phyloP scores from a whole-genome alignment of 352 stramenopile species.

The Phytopythium litorale region DNA sequence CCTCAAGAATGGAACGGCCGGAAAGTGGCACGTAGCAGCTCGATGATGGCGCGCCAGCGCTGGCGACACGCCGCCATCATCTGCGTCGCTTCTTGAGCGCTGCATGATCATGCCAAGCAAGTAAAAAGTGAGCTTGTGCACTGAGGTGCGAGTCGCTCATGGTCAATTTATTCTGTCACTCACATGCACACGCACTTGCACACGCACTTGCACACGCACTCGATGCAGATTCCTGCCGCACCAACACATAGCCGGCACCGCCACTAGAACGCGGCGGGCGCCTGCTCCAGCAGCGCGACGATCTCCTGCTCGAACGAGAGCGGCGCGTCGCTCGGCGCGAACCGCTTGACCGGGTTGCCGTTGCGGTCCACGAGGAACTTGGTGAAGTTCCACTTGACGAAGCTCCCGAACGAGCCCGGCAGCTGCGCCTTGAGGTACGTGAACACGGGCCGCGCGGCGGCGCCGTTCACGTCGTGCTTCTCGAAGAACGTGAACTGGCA shows the following conservation, averaged over 20 bases:
- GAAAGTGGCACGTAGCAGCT: not conserved
- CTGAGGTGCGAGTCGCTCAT: too few species aligned
- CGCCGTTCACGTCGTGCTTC: conserved; percentile 80
- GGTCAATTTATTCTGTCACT: too few species aligned
- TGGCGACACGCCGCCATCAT: not conserved
- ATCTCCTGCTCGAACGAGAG: conserved; percentile 79
- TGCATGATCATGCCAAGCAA: too few species aligned
- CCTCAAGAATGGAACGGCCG: not conserved
- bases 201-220: too few species aligned
- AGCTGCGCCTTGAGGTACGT: conserved; percentile 65
- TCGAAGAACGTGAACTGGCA: conserved; percentile 34
- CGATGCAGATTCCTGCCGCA: too few species aligned
- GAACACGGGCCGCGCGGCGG: conserved; percentile 61
- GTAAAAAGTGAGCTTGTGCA: too few species aligned
- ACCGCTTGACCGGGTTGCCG: conserved; percentile 79
- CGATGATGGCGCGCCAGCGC: too few species aligned
- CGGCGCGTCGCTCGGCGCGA: conserved; percentile 54
- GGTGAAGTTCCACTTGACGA: conserved; percentile 90
- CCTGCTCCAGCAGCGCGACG: conserved; percentile 51
- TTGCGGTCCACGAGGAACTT: conserved; percentile 91
- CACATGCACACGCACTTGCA: too few species aligned
- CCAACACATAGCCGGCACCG: not conserved
- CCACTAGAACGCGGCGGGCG: conserved; percentile 6
- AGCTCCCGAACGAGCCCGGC: conserved; percentile 33
- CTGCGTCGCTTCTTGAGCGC: not conserved